phyloP scores from a whole-genome alignment of 1,284 basidiomycete species.

The Xerocomus nothofagi region DNA sequence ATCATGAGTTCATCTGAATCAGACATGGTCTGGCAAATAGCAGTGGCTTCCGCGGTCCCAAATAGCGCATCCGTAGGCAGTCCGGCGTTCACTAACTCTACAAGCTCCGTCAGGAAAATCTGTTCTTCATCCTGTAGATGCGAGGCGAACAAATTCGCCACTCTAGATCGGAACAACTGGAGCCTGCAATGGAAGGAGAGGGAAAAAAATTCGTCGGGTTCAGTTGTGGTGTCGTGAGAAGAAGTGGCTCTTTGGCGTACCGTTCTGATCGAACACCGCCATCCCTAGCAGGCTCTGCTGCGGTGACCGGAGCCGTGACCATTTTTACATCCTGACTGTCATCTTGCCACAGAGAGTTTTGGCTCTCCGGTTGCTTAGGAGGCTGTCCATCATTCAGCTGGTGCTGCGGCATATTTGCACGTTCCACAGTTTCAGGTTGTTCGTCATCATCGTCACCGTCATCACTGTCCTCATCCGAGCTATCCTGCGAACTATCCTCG shows the following conservation, averaged over 20 bases:
- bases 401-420: constrained; percentile 50
- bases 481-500: constrained; percentile 40
- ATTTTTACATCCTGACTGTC: constrained; percentile 67
- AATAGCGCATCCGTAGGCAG: constrained; percentile 71
- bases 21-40: constrained; percentile 77
- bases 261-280: constrained; percentile 54
- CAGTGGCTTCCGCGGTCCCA: constrained; percentile 76
- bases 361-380: constrained; percentile 34
- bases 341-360: constrained; percentile 59
- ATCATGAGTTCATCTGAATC: constrained; percentile 88
- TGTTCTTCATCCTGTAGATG: constrained; percentile 75
- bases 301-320: constrained; percentile 44
- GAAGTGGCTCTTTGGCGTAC: constrained; percentile 38
- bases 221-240: neutral
- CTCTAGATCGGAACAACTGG: constrained; percentile 72
- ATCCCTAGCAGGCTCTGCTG: constrained; percentile 38
- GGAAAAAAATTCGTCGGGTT: constrained; percentile 9
- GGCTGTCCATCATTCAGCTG: constrained; percentile 27
- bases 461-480: constrained; percentile 48
- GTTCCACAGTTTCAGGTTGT: constrained; percentile 43
- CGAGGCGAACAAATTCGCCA: constrained; percentile 71
- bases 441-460: constrained; percentile 40
- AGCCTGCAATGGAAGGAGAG: constrained; percentile 45
- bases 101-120: constrained; percentile 67
- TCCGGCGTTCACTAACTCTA: constrained; percentile 81